Evolutionary conservation across 2,329 filamentous ascomycete species (phyloP).

Genomic region (Hortaea sp.): DNA sequence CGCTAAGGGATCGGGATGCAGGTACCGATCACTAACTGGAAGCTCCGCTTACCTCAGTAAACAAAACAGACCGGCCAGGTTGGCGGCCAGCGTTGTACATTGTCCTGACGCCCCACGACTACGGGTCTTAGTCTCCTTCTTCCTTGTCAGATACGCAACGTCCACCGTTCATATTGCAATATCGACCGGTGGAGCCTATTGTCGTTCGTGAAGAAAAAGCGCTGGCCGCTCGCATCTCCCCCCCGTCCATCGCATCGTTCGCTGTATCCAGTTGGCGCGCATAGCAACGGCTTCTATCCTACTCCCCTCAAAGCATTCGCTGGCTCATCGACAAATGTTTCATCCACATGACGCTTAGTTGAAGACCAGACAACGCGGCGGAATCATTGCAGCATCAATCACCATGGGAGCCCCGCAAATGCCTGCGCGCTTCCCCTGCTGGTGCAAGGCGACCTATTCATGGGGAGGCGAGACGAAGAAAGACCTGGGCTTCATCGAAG

Average conservation of each 20-base stretch:
- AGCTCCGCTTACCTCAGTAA: neutral
- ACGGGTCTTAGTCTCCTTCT: too few relatives aligned
- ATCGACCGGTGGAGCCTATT: too few relatives aligned
- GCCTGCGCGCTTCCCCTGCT: constrained; percentile 29
- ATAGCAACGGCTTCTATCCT: neutral
- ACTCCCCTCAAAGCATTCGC: neutral
- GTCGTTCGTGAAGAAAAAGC: too few relatives aligned
- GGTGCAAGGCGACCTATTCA: constrained; percentile 31
- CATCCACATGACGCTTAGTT: neutral
- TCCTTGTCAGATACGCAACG: too few relatives aligned
- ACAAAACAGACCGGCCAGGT: neutral
- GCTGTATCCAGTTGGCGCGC: neutral
- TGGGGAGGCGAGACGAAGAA: constrained; percentile 58
- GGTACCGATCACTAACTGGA: neutral
- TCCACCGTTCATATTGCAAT: too few relatives aligned
- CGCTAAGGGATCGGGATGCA: neutral
- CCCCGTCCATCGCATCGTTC: neutral
- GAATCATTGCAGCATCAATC: neutral
- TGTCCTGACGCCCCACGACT: neutral
- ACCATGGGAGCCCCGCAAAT: constrained; percentile 7
- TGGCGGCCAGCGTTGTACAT: neutral
- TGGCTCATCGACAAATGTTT: neutral
- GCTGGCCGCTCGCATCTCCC: neutral
- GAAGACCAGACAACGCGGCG: neutral
- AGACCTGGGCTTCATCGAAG: constrained; percentile 93